phyloP scores from a whole-genome alignment of 306 rosid species.

The Begonia peltatifolia region DNA sequence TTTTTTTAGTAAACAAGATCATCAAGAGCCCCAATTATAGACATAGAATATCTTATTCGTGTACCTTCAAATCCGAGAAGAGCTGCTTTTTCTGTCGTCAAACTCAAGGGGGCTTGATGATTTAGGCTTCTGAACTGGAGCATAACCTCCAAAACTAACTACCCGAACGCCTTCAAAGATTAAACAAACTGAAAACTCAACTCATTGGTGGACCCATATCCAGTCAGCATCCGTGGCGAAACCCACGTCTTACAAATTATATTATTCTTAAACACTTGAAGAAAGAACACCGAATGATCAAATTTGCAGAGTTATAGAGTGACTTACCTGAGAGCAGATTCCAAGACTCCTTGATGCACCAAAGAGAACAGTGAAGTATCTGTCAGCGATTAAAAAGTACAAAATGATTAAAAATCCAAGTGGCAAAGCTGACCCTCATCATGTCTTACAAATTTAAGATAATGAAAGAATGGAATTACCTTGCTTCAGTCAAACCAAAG shows the following conservation, averaged over 20 bases:
- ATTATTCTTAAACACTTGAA: too few relatives aligned
- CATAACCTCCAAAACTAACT: too few relatives aligned
- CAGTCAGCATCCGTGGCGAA: not conserved
- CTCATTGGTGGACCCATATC: too few relatives aligned
- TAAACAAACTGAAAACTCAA: too few relatives aligned
- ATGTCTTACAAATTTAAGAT: conserved; percentile 1
- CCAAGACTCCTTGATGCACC: conserved; percentile 92
- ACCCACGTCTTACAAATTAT: not conserved
- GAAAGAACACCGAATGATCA: not conserved
- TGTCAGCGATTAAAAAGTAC: conserved; percentile 20
- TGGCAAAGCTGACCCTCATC: conserved; percentile 1
- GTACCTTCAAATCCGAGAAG: too few relatives aligned
- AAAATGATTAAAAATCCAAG: conserved; percentile 15
- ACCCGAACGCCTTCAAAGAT: too few relatives aligned
- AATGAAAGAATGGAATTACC: conserved; percentile 24
- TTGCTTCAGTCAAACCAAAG: conserved; percentile 88
- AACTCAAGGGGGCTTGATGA: too few relatives aligned
- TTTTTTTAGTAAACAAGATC: too few relatives aligned
- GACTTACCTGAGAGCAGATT: conserved; percentile 81
- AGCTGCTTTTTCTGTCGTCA: too few relatives aligned
- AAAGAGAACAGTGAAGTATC: conserved; percentile 86
- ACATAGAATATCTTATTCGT: too few relatives aligned
- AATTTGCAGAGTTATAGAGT: not conserved
- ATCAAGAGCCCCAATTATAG: too few relatives aligned
- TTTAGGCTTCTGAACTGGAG: too few relatives aligned